These are phyloP conservation scores for Penicillium dipodomyicola DNA, from an alignment of 495 filamentous ascomycete species.

Conservation along the genomic window DNA sequence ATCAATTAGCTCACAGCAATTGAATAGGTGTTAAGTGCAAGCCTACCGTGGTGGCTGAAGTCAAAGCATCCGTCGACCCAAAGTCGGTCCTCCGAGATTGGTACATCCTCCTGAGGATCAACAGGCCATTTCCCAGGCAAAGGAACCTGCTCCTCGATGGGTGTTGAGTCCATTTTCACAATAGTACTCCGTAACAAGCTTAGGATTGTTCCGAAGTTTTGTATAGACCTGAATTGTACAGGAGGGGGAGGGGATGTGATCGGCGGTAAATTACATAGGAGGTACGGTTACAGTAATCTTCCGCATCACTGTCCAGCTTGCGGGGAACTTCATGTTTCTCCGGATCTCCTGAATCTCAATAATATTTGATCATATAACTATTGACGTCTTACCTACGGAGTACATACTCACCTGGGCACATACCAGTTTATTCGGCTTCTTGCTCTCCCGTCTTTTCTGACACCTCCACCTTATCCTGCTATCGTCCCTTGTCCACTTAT, in stretches of 20 bases:
- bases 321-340: slow-evolving; percentile 18
- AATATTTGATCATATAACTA: too few species aligned
- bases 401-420: too few species aligned
- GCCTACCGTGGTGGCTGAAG: slow-evolving; percentile 90
- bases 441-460: slow-evolving; percentile 2
- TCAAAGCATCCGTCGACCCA: slow-evolving; percentile 99
- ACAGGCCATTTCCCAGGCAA: slow-evolving; percentile 61
- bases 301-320: slow-evolving; percentile 5
- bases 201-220: not conserved
- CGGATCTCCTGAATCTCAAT: slow-evolving; percentile 15
- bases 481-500: slow-evolving; percentile 9
- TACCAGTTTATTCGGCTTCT: not conserved
- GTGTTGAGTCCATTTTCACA: slow-evolving; percentile 18
- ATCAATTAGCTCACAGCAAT: slow-evolving; percentile 5
- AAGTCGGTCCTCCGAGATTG: slow-evolving; percentile 67
- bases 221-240: not conserved
- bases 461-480: slow-evolving; percentile 2
- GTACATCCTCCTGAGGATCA: slow-evolving; percentile 61
- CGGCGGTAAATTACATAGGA: slow-evolving; percentile 10
- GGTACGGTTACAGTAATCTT: slow-evolving; percentile 3
- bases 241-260: slow-evolving; percentile 9
- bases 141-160: slow-evolving; percentile 39
- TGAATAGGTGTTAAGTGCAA: not conserved
- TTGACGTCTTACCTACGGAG: too few species aligned
- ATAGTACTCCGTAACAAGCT: not conserved